Evolutionary conservation across 805 yeast species (phyloP).

Genomic region (Candida ortonii): DNA sequence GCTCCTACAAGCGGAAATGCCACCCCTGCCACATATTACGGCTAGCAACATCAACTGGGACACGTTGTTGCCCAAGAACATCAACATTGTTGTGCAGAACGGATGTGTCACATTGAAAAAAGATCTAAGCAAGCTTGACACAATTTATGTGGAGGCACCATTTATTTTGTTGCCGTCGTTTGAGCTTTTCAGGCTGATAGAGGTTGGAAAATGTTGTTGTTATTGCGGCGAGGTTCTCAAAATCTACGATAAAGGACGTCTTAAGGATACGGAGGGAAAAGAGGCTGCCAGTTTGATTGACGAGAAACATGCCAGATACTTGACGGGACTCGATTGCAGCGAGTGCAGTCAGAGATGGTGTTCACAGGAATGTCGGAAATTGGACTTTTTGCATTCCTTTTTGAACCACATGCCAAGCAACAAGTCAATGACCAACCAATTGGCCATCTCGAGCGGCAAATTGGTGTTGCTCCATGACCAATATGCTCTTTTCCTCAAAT

Average conservation of each 20-base stretch:
- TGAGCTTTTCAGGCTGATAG: constrained; percentile 26
- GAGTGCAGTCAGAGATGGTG: constrained; percentile 32
- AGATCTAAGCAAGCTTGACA: constrained; percentile 16
- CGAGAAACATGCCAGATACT: constrained; percentile 28
- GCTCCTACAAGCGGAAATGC: no score
- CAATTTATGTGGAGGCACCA: constrained; percentile 31
- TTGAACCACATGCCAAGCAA: constrained; percentile 31
- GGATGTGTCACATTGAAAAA: constrained; percentile 11
- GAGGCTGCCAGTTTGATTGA: constrained; percentile 13
- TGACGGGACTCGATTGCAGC: constrained; percentile 32
- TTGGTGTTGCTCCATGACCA: constrained; percentile 21
- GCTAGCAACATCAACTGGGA: no score
- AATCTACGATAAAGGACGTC: constrained; percentile 30
- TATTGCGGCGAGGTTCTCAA: constrained; percentile 33
- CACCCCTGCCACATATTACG: no score
- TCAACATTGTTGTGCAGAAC: constrained; percentile 7
- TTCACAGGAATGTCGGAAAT: constrained; percentile 25
- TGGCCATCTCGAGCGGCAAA: constrained; percentile 13
- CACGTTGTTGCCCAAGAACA: constrained; percentile 12
- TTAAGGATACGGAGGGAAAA: constrained; percentile 18
- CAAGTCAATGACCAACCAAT: constrained; percentile 26
- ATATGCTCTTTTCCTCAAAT: constrained; percentile 22
- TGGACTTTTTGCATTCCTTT: constrained; percentile 27
- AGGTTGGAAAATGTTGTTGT: constrained; percentile 32
- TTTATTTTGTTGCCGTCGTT: constrained; percentile 26